Evolutionary conservation across 352 stramenopile species (phyloP).

Genomic region (Pythium phragmiticola): DNA sequence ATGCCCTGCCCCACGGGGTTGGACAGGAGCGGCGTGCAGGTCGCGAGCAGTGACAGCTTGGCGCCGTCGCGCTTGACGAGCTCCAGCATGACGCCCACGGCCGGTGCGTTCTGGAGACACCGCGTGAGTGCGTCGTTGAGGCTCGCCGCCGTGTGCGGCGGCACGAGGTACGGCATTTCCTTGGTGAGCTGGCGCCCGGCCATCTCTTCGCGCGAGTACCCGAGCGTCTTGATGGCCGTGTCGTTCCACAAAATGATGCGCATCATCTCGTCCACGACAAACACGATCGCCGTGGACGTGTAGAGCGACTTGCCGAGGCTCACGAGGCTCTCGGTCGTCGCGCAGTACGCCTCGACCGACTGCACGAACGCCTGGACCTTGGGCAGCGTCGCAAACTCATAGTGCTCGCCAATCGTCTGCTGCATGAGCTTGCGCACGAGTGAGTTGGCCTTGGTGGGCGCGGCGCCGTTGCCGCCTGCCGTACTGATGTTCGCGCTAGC

Average conservation of each 20-base stretch:
- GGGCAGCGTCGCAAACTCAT: constrained; percentile 62
- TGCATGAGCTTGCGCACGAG: constrained; percentile 75
- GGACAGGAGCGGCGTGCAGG: constrained; percentile 68
- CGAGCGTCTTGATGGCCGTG: constrained; percentile 62
- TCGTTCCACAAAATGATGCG: constrained; percentile 88
- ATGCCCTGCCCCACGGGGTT: constrained; percentile 78
- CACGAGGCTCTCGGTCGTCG: constrained; percentile 70
- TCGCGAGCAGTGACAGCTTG: constrained; percentile 63
- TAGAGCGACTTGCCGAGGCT: constrained; percentile 85
- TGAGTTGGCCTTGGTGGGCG: constrained; percentile 32
- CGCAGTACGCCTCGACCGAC: constrained; percentile 73
- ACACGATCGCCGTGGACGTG: constrained; percentile 68
- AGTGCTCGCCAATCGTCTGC: constrained; percentile 75
- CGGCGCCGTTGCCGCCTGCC: too few relatives aligned
- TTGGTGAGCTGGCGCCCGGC: constrained; percentile 67
- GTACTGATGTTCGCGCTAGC: background rate
- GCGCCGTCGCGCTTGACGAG: constrained; percentile 54
- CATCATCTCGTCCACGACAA: constrained; percentile 84
- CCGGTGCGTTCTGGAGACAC: constrained; percentile 53
- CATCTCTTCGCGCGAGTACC: constrained; percentile 82
- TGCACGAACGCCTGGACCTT: constrained; percentile 76
- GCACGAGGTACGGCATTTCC: constrained; percentile 71
- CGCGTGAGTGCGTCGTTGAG: constrained; percentile 60
- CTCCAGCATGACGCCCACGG: constrained; percentile 57
- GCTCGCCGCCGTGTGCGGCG: constrained; percentile 44